Evolutionary conservation across 805 yeast genomes (phyloP).

Genomic region (Lipomyces anomalus): DNA sequence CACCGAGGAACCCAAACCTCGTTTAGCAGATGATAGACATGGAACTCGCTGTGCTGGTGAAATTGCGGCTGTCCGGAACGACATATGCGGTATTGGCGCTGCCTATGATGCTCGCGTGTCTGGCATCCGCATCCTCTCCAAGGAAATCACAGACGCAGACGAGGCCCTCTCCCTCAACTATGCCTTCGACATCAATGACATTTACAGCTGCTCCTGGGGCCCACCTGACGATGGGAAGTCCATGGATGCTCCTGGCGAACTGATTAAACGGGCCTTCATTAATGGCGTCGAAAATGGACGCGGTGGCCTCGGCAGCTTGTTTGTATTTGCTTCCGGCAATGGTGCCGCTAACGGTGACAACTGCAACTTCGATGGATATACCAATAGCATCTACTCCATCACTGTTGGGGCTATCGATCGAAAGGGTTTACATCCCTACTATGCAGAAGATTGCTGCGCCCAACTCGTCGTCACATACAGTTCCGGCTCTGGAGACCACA

Average conservation of each 20-base stretch:
- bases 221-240: conserved; percentile 89
- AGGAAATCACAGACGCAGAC: conserved; percentile 71
- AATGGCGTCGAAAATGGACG: conserved; percentile 83
- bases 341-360: conserved; percentile 81
- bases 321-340: conserved; percentile 94
- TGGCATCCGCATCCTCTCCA: conserved; percentile 85
- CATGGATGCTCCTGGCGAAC: conserved; percentile 73
- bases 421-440: conserved; percentile 78
- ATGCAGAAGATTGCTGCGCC: conserved; percentile 91
- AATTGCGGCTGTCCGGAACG: conserved; percentile 78
- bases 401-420: conserved; percentile 93
- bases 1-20: conserved; percentile 69
- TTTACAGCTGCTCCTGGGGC: conserved; percentile 98
- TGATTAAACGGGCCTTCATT: conserved; percentile 77
- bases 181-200: conserved; percentile 78
- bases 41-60: conserved; percentile 99
- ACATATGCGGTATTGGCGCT: conserved; percentile 94
- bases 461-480: conserved; percentile 90
- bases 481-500: conserved; percentile 83
- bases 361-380: conserved; percentile 96
- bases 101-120: conserved; percentile 81
- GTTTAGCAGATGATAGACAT: conserved; percentile 76
- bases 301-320: conserved; percentile 71
- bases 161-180: conserved; percentile 86
- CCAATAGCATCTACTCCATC: conserved; percentile 89